Evolutionary conservation across 495 filamentous ascomycete genomes (phyloP), one percentile per base, ranked within the genome.

Genomic region (Daldinia caldariorum): DNA sequence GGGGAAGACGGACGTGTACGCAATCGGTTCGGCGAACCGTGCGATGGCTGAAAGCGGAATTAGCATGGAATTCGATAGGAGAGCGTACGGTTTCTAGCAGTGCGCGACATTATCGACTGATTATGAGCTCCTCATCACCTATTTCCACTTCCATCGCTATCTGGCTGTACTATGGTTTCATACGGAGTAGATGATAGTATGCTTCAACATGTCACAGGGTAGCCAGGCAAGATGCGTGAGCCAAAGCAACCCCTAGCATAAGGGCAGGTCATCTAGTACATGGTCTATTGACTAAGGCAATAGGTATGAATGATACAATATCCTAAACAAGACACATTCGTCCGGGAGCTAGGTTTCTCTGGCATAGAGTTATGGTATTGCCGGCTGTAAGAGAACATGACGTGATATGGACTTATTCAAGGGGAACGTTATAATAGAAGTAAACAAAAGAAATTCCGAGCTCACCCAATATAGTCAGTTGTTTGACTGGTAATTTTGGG

Each of bases 21-120:
- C 90, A 41, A 97, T 82, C 54, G 83, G 94, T 76, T 98, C 94
- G 56, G 94, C 92, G 74, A 98, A 94, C 71, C 94, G 88, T 67
- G 87, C 89, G 77, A 90, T 82, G 72, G 89, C 90, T 92, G 60
- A 4, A 31, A 16, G 13, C 49, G 34, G 61, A 58, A 68, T 81
- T 67, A 79, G 78, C 51, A 61, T 26, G 9, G 45, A 51, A 57
- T 63, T 59, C 35, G 16, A 1, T 45, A 64, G 12, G 50, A 61
- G 41, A 29, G 29, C n/a, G 7, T 18, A 58, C 31, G 39, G 29
- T 60, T 70, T 54, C 53, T 61, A 37, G 47, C 69, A 14, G 22
- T 65, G 55, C 31, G 26, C 54, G 20, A 32, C 53, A 43, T 32
- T 39, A 53, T 2, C 4, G 50, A 57, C 47, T 58, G 18, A 6